phyloP scores from a whole-genome alignment of 1,284 basidiomycete species.

The Naganishia sp. region DNA sequence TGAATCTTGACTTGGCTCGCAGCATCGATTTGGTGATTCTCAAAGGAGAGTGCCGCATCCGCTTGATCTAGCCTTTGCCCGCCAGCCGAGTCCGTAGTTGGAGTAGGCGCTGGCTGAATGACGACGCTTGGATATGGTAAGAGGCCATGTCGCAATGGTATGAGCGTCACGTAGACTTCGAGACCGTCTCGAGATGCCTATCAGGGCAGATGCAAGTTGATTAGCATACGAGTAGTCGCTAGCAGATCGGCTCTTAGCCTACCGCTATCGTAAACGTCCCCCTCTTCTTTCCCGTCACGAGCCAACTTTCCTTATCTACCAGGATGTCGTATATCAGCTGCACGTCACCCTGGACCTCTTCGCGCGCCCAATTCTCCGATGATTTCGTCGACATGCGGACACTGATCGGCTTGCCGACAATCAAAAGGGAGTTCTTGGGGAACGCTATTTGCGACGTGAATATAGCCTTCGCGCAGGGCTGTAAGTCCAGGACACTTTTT shows the following conservation, averaged over 20 bases:
- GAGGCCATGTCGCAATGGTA: slow-evolving; percentile 30
- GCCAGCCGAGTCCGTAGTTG: neutral
- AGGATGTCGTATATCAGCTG: slow-evolving; percentile 32
- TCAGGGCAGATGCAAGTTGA: neutral
- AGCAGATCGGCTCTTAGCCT: neutral
- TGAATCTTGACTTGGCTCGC: slow-evolving; percentile 18
- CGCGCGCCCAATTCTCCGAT: slow-evolving; percentile 27
- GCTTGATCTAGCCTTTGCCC: slow-evolving; percentile 5
- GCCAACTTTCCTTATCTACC: slow-evolving; percentile 30
- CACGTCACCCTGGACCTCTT: neutral
- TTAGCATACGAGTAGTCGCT: neutral
- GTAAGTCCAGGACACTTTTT: neutral
- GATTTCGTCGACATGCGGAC: slow-evolving; percentile 7
- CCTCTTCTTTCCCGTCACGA: slow-evolving; percentile 30
- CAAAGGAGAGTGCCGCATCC: slow-evolving; percentile 7
- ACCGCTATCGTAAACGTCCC: slow-evolving; percentile 29
- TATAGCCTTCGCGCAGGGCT: slow-evolving; percentile 20
- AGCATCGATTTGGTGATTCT: slow-evolving; percentile 22
- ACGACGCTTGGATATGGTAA: slow-evolving; percentile 31
- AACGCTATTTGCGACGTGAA: slow-evolving; percentile 20
- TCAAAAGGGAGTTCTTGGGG: neutral
- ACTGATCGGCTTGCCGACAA: slow-evolving; percentile 27
- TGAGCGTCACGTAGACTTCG: slow-evolving; percentile 19
- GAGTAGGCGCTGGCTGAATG: slow-evolving; percentile 19
- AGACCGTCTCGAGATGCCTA: slow-evolving; percentile 4